Base-by-base conservation (phyloP, 164 flowering plant species). In the Vitis rotundifolia region DNA sequence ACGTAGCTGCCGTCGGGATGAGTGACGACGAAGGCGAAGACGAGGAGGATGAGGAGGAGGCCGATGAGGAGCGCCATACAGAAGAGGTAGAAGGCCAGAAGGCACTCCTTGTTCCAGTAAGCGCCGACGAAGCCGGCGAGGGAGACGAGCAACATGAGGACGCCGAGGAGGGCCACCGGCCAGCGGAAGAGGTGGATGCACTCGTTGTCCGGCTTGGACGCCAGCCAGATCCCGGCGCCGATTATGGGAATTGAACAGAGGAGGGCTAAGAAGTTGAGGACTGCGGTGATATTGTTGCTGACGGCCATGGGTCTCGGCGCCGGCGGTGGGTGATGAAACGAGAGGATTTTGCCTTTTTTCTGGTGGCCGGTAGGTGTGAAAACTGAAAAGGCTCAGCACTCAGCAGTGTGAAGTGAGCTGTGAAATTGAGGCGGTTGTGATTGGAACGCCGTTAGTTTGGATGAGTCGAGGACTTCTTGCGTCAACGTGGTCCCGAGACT, bases 121-220 rank as follows among this genome's bases (percentile, higher is more conserved):
- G 98, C 94, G 14, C 97, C 99, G 47, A 87, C 85, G 76, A 90
- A 91, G 57, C 99, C 99, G 10, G 90, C 76, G 14, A 90, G 80
- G 67, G 97, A 76, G 64, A 93, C 90, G 28, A 95, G 61, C 69
- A 93, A 86, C 76, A 93, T 63, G 71, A 88, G 87, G 55, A 85
- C 29, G 13, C 99, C 99, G 63, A 95, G 76, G 68, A 89, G 48
- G 47, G 87, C 77, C 14, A 95, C 80, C 1, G 96, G 98, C 93
- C 94, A 93, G 1, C 93, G 92, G 81, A 89, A 77, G 57, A 76
- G 68, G 74, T 77, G 92, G 79, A 85, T 67, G 81, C 98, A 95
- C 68, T 82, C 87, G 81, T 84, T 88, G 86, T 90, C 97, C 8
- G 90, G 86, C 72, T 87, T 84, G 37, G 90, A 85, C 10, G 98